Conservation (phyloP, 108 stramenopile species). For the Fistulifera pelliculosa region DNA sequence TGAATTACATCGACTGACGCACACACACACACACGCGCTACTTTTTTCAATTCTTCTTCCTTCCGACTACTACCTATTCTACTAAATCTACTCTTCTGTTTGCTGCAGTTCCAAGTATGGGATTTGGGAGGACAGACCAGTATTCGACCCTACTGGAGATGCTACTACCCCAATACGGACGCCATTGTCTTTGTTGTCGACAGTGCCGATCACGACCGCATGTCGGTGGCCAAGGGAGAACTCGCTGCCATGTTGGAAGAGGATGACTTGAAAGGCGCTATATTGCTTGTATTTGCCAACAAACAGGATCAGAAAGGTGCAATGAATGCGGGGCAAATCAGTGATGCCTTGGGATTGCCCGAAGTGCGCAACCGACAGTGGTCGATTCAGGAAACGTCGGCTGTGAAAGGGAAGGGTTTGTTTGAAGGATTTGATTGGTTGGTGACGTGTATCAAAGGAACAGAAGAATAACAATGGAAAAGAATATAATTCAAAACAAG, state of each 20-base stretch:
- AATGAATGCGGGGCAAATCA: conserved; percentile 93
- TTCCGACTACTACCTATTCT: not conserved
- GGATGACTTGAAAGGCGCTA: conserved; percentile 93
- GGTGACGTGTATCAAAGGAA: conserved; percentile 91
- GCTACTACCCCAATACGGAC: conserved; percentile 99
- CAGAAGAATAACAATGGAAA: conserved; percentile 35
- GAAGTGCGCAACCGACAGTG: conserved; percentile 96
- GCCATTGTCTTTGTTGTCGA: conserved; percentile 99
- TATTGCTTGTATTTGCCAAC: conserved; percentile 98
- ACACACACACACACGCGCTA: not conserved
- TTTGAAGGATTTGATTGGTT: conserved; percentile 99
- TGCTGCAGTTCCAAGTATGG: conserved; percentile 99
- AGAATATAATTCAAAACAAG: too few relatives aligned
- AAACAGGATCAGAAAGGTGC: conserved; percentile 99
- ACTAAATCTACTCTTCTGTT: too few relatives aligned
- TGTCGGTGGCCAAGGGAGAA: conserved; percentile 92
- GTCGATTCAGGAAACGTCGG: conserved; percentile 99
- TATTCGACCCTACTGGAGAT: conserved; percentile 99
- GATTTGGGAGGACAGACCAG: conserved; percentile 98
- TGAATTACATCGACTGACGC: not conserved
- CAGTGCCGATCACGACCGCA: conserved; percentile 91
- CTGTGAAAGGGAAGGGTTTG: conserved; percentile 94
- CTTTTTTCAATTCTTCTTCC: not conserved
- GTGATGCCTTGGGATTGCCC: conserved; percentile 92
- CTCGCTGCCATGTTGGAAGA: conserved; percentile 97